These are phyloP conservation scores for Monosporascus sp. DNA, from an alignment of 2,329 filamentous ascomycete species.

Conservation along the genomic window DNA sequence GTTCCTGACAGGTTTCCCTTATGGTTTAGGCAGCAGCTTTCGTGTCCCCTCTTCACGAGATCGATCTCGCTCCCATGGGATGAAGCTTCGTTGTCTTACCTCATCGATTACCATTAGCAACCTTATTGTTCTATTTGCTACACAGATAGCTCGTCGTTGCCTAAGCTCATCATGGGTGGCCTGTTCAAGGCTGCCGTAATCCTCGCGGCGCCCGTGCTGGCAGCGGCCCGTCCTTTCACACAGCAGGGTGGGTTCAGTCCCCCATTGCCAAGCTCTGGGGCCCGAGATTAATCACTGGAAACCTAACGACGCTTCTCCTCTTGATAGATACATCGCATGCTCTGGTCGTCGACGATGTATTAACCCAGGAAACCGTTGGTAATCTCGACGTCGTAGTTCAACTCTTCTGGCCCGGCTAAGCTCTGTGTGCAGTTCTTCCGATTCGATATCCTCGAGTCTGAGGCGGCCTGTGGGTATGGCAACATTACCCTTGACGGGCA, in stretches of 20 bases:
- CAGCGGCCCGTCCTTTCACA: slow-evolving; percentile 18
- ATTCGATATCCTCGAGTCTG: slow-evolving; percentile 40
- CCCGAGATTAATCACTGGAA: neutral
- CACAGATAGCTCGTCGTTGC: slow-evolving; percentile 9
- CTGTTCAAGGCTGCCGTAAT: slow-evolving; percentile 27
- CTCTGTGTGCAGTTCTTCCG: slow-evolving; percentile 25
- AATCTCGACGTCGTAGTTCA: neutral
- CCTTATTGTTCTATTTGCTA: slow-evolving; percentile 2
- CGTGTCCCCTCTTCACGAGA: neutral
- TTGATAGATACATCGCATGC: slow-evolving; percentile 11
- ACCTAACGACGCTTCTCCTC: neutral
- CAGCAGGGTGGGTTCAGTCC: slow-evolving; percentile 8
- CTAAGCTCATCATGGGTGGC: slow-evolving; percentile 28
- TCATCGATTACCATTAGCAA: slow-evolving; percentile 2
- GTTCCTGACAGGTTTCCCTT: neutral
- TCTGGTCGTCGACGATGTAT: slow-evolving; percentile 12
- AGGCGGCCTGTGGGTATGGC: slow-evolving; percentile 39
- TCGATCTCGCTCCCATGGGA: slow-evolving; percentile 4
- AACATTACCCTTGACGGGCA: slow-evolving; percentile 44
- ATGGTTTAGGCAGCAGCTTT: neutral
- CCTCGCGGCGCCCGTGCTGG: slow-evolving; percentile 31
- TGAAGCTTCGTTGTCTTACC: slow-evolving; percentile 8
- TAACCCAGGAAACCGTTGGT: slow-evolving; percentile 19
- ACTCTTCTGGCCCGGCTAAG: slow-evolving; percentile 6
- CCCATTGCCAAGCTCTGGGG: neutral